These are phyloP conservation scores for Sordaria brevicollis DNA, from an alignment of 495 filamentous ascomycete species.

Conservation along the genomic window DNA sequence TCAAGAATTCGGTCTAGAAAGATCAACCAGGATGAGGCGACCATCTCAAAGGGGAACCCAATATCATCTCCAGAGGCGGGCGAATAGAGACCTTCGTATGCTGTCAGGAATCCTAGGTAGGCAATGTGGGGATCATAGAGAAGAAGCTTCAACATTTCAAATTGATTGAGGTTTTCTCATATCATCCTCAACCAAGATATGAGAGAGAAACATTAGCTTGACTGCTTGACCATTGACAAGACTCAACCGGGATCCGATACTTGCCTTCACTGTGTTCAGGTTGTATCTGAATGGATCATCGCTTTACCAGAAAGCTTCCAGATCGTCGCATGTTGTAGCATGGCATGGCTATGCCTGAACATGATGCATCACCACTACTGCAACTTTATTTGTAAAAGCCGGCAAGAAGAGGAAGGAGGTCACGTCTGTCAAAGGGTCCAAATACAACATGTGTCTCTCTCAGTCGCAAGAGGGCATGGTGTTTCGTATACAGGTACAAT, in stretches of 20 bases:
- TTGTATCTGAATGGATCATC: neutral
- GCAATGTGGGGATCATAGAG: neutral
- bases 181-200: neutral
- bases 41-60: too few relatives aligned
- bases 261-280: too few relatives aligned
- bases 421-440: neutral
- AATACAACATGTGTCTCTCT: neutral
- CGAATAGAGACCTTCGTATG: neutral
- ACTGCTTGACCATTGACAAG: neutral
- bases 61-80: neutral
- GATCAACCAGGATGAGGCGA: neutral
- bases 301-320: neutral
- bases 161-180: neutral
- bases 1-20: too few relatives aligned
- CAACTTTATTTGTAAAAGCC: neutral
- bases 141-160: neutral
- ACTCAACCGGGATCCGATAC: neutral
- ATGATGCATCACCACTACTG: neutral
- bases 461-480: neutral
- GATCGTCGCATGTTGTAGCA: neutral
- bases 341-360: neutral
- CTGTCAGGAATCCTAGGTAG: neutral
- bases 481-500: too few relatives aligned
- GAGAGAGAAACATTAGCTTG: neutral
- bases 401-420: too few relatives aligned